Base-by-base conservation (phyloP, 768 basidiomycete genomes). In the Sporobolomyces roseus region DNA sequence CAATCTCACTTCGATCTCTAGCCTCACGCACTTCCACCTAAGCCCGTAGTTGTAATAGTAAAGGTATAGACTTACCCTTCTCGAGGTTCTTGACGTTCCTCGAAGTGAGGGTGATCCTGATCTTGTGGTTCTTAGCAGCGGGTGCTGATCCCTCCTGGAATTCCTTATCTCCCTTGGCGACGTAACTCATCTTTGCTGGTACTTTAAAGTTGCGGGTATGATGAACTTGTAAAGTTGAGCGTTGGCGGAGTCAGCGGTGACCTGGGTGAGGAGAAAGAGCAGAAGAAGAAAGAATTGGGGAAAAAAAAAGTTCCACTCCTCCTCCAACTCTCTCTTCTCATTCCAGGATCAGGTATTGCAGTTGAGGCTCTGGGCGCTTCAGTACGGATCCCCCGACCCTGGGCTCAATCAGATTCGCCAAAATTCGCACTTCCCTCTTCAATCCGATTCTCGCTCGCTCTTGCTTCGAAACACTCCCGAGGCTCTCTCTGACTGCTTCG, bases 31-130 rank as follows among this genome's bases (percentile, higher is more conserved):
- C 52, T 12, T 19, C 60, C 25, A 9, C 38, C 38, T 41, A 17
- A 46, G 6, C 12, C 45, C n/a, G n/a, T n/a, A n/a, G n/a, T n/a
- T n/a, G n/a, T n/a, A n/a, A n/a, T n/a, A n/a, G n/a, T n/a, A 63
- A 7, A 60, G 49, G 17, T 25, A 19, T 43, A 3, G 30, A 80
- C 84, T 69, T 73, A 97, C 94, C 97, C 83, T 97, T 99, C 84
- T 99, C 96, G 77, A 99, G 83, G 85, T 93, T 94, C 84, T 85
- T 88, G 82, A 98, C 91, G 80, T 97, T 97, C 83, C 90, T 88
- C 82, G 90, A 91, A 74, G 96, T 98, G 80, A 99, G 84, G 74
- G 96, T 98, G 84, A 99, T 99, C 73, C 96, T 84, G 81, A 98
- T 98, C 86, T 97, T 97, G 87, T 98, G 94, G 80, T 91, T 86